Base-by-base conservation (phyloP, 202 grass and related monocot species). In the Dendrocalamus latiflorus region DNA sequence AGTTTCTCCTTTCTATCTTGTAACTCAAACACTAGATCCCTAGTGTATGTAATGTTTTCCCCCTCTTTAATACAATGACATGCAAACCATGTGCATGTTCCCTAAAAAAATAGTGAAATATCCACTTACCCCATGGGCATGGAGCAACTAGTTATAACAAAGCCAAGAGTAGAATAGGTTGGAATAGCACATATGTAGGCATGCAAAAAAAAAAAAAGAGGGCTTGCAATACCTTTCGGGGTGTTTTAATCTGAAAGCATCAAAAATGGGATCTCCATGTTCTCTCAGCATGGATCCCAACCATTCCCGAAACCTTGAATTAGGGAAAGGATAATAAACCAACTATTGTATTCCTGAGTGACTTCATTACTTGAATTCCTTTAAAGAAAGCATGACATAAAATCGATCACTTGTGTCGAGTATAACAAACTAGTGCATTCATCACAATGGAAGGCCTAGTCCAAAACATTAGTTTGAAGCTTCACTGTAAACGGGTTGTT, bases 171-270 rank as follows among this genome's bases (percentile, higher is more conserved):
- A 74, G 18, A 78, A 68, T 70, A 22, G 3, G n/a, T 34, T 51
- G 24, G 51, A 77, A 15, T 36, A 68, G 50, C 18, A 51, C 18
- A 61, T 68, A 83, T 0, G 6, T 44, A 25, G 1, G 70, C 44
- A 79, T 79, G 41, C 6, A 42, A 41, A 79, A 36, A n/a, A n/a
- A n/a, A n/a, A n/a, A n/a, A 59, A 81, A 49, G 25, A 57, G 74
- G 24, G 36, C 43, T 51, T 15, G n/a, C 48, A 59, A n/a, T 93
- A 98, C 96, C 96, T 95, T 71, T 88, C 87, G 44, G 96, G 93
- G 59, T 95, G 88, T 78, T 92, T 98, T 75, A 85, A 98, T 85
- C 93, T 89, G 73, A 98, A 98, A 90, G 80, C 83, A 72, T 95
- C 91, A 78, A 95, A 95, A 95, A 98, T 92, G 38, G 51, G 86